Evolutionary conservation across 495 filamentous ascomycete genomes (phyloP).

Genomic region (Diplogelasinospora grovesii): DNA sequence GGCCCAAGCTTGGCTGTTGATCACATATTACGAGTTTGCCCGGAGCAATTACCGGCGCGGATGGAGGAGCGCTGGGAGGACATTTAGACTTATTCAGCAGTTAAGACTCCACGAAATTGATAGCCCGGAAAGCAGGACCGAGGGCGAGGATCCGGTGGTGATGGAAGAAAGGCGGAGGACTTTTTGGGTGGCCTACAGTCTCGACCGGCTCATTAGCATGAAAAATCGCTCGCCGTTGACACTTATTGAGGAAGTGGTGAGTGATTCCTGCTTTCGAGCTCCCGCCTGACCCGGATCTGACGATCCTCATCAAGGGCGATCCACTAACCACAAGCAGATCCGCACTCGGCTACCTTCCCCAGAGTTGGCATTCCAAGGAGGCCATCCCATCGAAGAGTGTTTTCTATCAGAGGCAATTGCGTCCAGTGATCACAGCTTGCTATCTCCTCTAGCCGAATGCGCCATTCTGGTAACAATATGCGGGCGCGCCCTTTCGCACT

Average conservation of each 20-base stretch:
- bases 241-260: conserved; percentile 44
- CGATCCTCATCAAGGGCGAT: too few relatives aligned
- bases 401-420: conserved; percentile 41
- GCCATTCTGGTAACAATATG: conserved; percentile 42
- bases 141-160: conserved; percentile 20
- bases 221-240: conserved; percentile 38
- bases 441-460: conserved; percentile 43
- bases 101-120: conserved; percentile 46
- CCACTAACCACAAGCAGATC: too few relatives aligned
- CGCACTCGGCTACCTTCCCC: conserved; percentile 42
- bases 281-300: too few relatives aligned
- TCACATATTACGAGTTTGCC: conserved; percentile 49
- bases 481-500: conserved; percentile 40
- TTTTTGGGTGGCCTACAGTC: conserved; percentile 51
- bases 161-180: conserved; percentile 46
- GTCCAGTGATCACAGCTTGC: conserved; percentile 22
- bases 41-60: conserved; percentile 39
- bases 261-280: conserved; percentile 9
- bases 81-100: conserved; percentile 47
- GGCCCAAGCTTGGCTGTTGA: conserved; percentile 49
- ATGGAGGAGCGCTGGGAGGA: conserved; percentile 49
- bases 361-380: conserved; percentile 47
- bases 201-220: conserved; percentile 48
- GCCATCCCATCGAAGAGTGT: conserved; percentile 33
- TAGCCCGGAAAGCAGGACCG: conserved; percentile 15